Evolutionary conservation across 768 basidiomycete species (phyloP), one percentile per base, ranked within the genome.

Genomic region (Tephrocybe sp.): DNA sequence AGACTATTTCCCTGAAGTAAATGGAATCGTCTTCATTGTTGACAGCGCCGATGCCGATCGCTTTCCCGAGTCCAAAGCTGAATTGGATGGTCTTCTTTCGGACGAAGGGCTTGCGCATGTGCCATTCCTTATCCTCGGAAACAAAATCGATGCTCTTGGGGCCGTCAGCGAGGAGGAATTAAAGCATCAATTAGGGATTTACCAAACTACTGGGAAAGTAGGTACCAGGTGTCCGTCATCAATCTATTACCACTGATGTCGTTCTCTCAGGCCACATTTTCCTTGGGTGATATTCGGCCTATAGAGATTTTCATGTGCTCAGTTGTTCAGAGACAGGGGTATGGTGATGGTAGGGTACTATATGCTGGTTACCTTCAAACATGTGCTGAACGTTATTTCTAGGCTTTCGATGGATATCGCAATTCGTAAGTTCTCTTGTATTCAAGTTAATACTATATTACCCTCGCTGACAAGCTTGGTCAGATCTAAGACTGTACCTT

Each of bases 231-330:
- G n/a, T n/a, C n/a, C 13, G 27, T 30, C 26, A 22, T 6, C 5
- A 39, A 13, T n/a, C 7, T 19, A 38, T 26, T 18, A 24, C 11
- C 13, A 19, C n/a, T 12, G 31, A 21, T 22, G 36, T 16, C 35
- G 21, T 21, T 15, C 27, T 27, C 12, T 27, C 59, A 97, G 95
- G 96, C 96, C 66, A 98, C 98, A 70, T 89, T 97, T 25, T 95
- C 94, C 50, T 81, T 99, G 62, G 89, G 77, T 61, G 95, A 97
- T 69, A 98, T 98, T 59, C 84, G 97, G 51, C 96, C 97, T 18
- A 97, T 99, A 69, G 97, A 99, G 66, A 80, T 98, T 60, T 99
- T 98, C 84, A 98, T 99, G 97, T 98, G 95, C 76, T 98, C 97
- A 11, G 95, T 99, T 47, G 96, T 98, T 43, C 92, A 95, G 80